Base-by-base conservation (phyloP, 208 protist genomes). In the Trypanosomatidae sp. region DNA sequence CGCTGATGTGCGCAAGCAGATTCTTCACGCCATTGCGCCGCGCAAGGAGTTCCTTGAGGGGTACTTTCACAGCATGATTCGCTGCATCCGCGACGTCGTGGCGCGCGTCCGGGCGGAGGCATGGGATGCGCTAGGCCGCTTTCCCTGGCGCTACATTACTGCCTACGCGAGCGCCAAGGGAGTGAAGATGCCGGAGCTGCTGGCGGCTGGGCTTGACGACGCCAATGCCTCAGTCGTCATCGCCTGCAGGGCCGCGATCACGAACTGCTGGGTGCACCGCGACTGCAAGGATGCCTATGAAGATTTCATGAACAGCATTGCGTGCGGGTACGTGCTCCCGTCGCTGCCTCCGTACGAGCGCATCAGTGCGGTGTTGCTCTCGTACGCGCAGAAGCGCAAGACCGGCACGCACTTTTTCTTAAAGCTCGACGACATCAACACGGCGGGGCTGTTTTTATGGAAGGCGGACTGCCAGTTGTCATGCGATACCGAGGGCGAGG, bases 61-160 rank as follows among this genome's bases (percentile, higher is more conserved):
- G 8, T 97, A 97, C 75, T 97, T 97, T 76, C 88, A 92, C 79
- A 84, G 88, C 25, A 92, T 95, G 82, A 75, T 94, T 15, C 91
- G 93, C 46, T 89, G 77, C 69, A 70, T 82, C 15, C 84, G 88
- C 43, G 93, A 97, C 71, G 84, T 86, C 22, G 91, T 95, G 39
- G 82, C 93, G 5, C 85, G 90, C 33, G 93, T 97, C 44, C 89
- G 93, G 5, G 84, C 78, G 0, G 91, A 90, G 74, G 91, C 93
- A 4, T 97, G 93, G 91, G 93, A 97, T 55, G 90, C 89, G 0
- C 79, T 97, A 8, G 77, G 89, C 15, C 87, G 89, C 52, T 95
- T 95, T 60, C 87, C 85, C 22, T 95, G 91, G 90, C 88, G 89
- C 70, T 94, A 94, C 79, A 81, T 97, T 50, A 87, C 85, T 25